These are phyloP conservation scores for Plasmopara muralis DNA, from an alignment of 352 stramenopile species.

Conservation along the genomic window DNA sequence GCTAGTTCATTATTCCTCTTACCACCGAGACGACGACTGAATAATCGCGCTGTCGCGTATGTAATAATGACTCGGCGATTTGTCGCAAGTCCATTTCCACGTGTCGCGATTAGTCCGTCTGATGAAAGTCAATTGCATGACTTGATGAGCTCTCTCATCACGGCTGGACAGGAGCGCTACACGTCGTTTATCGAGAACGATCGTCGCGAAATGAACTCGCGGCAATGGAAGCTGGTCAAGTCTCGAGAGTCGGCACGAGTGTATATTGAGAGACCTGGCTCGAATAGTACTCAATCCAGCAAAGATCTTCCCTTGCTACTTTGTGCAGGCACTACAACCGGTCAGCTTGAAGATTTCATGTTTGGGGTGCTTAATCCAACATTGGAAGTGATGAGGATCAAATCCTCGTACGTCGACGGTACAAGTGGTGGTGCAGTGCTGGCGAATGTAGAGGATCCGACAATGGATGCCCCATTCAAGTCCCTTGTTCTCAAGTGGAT, in stretches of 20 bases:
- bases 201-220: conserved; percentile 20
- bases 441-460: conserved; percentile 28
- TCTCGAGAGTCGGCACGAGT: too few species aligned
- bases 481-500: too few species aligned
- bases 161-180: conserved; percentile 19
- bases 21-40: conserved; percentile 2
- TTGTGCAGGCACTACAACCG: conserved; percentile 18
- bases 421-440: conserved; percentile 25
- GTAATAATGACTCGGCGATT: conserved; percentile 13
- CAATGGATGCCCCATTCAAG: conserved; percentile 27
- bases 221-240: too few species aligned
- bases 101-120: conserved; percentile 10
- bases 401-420: conserved; percentile 33
- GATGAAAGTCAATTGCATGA: conserved; percentile 21
- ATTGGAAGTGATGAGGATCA: conserved; percentile 26
- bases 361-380: conserved; percentile 30
- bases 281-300: too few species aligned
- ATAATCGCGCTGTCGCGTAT: not conserved
- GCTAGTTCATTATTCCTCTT: conserved; percentile 4
- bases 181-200: conserved; percentile 25
- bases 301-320: conserved; percentile 4
- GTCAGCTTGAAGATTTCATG: conserved; percentile 28
- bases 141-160: conserved; percentile 18
- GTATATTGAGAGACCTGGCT: too few species aligned
- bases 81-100: conserved; percentile 27